Percentiles rank a stretch among this genome's conserved stretches.
These are phyloP conservation scores for Ganoderma resinaceum DNA, from an alignment of 1,284 basidiomycete genomes.

Conservation along the genomic window DNA sequence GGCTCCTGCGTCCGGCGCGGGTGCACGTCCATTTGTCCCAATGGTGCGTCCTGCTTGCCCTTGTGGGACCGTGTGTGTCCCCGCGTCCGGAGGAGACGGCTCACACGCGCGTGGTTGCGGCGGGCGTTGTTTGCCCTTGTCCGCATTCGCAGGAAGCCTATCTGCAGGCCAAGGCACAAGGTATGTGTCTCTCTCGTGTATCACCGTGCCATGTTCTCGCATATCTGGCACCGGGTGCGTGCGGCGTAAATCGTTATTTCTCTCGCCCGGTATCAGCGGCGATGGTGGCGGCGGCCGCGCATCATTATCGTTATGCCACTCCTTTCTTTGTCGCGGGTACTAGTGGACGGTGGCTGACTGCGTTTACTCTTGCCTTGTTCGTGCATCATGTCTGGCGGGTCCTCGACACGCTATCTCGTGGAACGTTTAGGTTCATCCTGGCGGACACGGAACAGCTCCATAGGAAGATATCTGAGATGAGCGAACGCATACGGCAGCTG, in stretches of 20 bases:
- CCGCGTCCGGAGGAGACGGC: conserved; percentile 38
- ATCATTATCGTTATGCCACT: background rate
- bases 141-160: conserved; percentile 47
- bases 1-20: conserved; percentile 77
- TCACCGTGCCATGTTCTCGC: background rate
- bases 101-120: conserved; percentile 53
- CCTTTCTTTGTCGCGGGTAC: background rate
- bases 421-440: conserved; percentile 67
- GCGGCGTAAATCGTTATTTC: background rate
- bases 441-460: conserved; percentile 80
- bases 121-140: conserved; percentile 42
- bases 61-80: conserved; percentile 10
- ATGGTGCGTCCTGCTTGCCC: conserved; percentile 48
- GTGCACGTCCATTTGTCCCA: conserved; percentile 78
- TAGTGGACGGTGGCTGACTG: background rate
- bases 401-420: background rate
- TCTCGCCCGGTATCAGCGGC: background rate
- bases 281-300: background rate
- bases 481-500: conserved; percentile 76
- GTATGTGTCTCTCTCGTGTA: conserved; percentile 24
- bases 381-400: background rate
- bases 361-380: background rate
- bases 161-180: conserved; percentile 43
- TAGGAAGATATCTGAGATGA: conserved; percentile 74
- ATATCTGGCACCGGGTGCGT: background rate